Percentiles rank a stretch among this genome's conserved stretches.
Evolutionary conservation across 805 yeast species (phyloP).

Genomic region (Ogataea neopini): DNA sequence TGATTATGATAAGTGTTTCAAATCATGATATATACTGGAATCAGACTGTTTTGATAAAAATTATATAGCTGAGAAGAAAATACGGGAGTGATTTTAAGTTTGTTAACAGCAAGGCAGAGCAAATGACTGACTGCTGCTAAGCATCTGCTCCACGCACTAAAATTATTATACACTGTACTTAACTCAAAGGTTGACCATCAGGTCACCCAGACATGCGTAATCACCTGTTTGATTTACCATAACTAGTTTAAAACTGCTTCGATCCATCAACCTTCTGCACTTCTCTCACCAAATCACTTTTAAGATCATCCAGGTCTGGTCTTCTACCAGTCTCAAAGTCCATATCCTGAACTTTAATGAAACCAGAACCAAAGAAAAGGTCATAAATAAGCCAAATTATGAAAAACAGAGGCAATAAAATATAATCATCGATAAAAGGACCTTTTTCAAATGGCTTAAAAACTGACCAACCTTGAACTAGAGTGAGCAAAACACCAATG

Average conservation of each 20-base stretch:
- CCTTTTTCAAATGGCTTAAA: slow-evolving; percentile 59
- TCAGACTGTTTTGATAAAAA: too few relatives aligned
- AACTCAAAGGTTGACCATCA: too few relatives aligned
- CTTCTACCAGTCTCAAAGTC: slow-evolving; percentile 54
- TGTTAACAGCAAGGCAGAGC: too few relatives aligned
- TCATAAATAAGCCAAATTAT: slow-evolving; percentile 33
- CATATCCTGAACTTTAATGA: slow-evolving; percentile 42
- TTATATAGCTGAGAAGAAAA: too few relatives aligned
- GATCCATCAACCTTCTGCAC: too few relatives aligned
- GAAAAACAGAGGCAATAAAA: slow-evolving; percentile 57
- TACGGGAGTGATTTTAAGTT: too few relatives aligned
- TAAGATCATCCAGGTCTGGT: slow-evolving; percentile 21
- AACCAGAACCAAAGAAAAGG: slow-evolving; percentile 19
- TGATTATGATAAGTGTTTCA: slow-evolving; percentile 45
- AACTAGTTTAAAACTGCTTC: too few relatives aligned
- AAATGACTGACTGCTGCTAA: too few relatives aligned
- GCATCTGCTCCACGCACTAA: too few relatives aligned
- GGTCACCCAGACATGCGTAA: too few relatives aligned
- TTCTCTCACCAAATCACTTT: background rate
- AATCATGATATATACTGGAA: background rate
- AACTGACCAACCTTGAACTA: slow-evolving; percentile 67
- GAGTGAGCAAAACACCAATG: slow-evolving; percentile 66
- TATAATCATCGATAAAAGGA: slow-evolving; percentile 56
- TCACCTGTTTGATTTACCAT: too few relatives aligned
- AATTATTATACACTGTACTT: too few relatives aligned